phyloP scores from a whole-genome alignment of 352 stramenopile genomes.

The Halophytophthora polymorphica region DNA sequence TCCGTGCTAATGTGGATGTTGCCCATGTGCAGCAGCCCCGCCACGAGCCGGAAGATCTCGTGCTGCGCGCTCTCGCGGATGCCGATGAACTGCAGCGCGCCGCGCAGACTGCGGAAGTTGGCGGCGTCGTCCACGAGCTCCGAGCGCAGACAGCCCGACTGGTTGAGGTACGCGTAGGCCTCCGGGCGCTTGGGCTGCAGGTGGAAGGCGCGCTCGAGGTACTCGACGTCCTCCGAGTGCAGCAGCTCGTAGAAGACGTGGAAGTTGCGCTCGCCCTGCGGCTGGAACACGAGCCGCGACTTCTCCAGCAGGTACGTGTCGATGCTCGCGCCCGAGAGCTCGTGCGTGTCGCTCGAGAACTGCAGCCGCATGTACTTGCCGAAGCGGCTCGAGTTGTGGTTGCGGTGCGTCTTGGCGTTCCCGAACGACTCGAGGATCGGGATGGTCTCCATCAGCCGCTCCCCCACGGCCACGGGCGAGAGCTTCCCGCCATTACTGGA shows the following conservation, averaged over 20 bases:
- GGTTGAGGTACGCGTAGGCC: constrained; percentile 69
- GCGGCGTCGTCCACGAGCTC: constrained; percentile 68
- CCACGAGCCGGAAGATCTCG: constrained; percentile 75
- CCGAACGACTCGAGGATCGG: constrained; percentile 92
- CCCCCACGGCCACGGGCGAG: constrained; percentile 64
- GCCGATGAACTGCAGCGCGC: constrained; percentile 67
- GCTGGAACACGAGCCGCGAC: constrained; percentile 75
- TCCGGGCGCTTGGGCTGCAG: constrained; percentile 57
- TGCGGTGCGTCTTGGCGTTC: constrained; percentile 87
- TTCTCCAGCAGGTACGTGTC: constrained; percentile 84
- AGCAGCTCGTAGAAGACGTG: constrained; percentile 87
- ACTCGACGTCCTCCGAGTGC: constrained; percentile 49
- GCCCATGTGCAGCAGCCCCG: constrained; percentile 71
- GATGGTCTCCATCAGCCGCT: constrained; percentile 84
- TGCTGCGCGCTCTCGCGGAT: constrained; percentile 61
- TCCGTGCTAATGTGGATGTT: constrained; percentile 74
- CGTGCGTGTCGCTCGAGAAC: constrained; percentile 59
- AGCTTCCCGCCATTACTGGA: constrained; percentile 53
- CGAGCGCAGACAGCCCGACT: constrained; percentile 69
- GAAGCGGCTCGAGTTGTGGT: constrained; percentile 91
- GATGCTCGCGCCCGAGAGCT: constrained; percentile 81
- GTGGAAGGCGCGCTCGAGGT: constrained; percentile 46
- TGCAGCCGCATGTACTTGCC: constrained; percentile 90
- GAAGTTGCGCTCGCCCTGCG: constrained; percentile 79
- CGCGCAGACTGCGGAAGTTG: constrained; percentile 67